Evolutionary conservation across 768 basidiomycete species (phyloP).

Genomic region (Suillus occidentalis): DNA sequence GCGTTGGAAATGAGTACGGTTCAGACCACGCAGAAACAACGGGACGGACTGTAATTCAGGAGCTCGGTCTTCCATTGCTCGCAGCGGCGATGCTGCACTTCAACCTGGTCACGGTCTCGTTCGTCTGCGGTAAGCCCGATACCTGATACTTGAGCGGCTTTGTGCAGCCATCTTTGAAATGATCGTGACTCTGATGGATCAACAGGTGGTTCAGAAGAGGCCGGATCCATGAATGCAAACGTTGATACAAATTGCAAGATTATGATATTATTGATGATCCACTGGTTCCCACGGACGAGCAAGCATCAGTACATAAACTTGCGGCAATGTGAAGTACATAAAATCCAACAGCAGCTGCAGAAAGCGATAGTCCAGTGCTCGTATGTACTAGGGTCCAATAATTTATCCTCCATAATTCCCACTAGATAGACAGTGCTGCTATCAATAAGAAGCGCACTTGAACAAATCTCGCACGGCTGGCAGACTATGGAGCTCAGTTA

Average conservation of each 20-base stretch:
- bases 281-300: conserved; percentile 1
- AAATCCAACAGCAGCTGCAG: neutral
- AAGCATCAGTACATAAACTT: too few species aligned
- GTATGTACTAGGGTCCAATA: neutral
- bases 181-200: conserved; percentile 25
- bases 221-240: conserved; percentile 35
- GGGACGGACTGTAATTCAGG: conserved; percentile 64
- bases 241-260: neutral
- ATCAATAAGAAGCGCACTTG: neutral
- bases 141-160: conserved; percentile 50
- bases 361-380: neutral
- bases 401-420: neutral
- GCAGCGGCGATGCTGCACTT: conserved; percentile 47
- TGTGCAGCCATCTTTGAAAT: conserved; percentile 54
- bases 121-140: conserved; percentile 49
- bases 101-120: conserved; percentile 33
- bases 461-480: neutral
- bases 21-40: conserved; percentile 11
- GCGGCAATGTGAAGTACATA: neutral
- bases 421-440: too few species aligned
- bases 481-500: neutral
- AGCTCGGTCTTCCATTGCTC: conserved; percentile 71
- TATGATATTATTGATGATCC: neutral
- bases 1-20: conserved; percentile 11
- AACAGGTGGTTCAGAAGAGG: conserved; percentile 23